Evolutionary conservation across 768 basidiomycete genomes (phyloP).

Genomic region (Serendipita sp.): DNA sequence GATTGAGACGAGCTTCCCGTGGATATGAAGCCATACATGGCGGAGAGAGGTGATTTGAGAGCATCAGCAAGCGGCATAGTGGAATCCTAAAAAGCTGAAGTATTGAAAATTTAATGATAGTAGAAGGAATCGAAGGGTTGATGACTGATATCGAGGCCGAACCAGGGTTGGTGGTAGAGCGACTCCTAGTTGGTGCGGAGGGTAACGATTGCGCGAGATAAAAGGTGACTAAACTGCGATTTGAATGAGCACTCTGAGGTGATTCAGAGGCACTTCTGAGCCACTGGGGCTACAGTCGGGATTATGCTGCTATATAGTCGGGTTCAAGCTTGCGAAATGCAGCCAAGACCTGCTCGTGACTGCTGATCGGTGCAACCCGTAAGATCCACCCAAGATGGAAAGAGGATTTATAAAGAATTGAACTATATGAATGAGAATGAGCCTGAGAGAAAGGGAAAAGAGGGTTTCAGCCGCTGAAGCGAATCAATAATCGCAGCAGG

Average conservation of each 20-base stretch:
- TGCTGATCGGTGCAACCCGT: no score
- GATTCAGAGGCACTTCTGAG: background rate
- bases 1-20: background rate
- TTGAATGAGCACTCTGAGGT: background rate
- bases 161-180: background rate
- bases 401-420: background rate
- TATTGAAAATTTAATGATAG: background rate
- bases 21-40: constrained; percentile 6
- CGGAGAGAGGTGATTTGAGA: constrained; percentile 3
- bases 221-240: background rate
- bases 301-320: background rate
- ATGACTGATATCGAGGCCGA: background rate
- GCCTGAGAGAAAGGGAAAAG: background rate
- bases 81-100: background rate
- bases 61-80: background rate
- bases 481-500: background rate
- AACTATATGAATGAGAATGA: background rate
- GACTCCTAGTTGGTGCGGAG: background rate
- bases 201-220: background rate
- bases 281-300: background rate
- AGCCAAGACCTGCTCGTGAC: no score
- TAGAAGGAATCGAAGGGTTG: background rate
- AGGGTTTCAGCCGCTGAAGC: background rate
- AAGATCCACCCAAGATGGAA: no score
- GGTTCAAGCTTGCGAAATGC: background rate